These are phyloP conservation scores for Alternaria incomplexa DNA, from an alignment of 2,329 filamentous ascomycete species.

Conservation along the genomic window DNA sequence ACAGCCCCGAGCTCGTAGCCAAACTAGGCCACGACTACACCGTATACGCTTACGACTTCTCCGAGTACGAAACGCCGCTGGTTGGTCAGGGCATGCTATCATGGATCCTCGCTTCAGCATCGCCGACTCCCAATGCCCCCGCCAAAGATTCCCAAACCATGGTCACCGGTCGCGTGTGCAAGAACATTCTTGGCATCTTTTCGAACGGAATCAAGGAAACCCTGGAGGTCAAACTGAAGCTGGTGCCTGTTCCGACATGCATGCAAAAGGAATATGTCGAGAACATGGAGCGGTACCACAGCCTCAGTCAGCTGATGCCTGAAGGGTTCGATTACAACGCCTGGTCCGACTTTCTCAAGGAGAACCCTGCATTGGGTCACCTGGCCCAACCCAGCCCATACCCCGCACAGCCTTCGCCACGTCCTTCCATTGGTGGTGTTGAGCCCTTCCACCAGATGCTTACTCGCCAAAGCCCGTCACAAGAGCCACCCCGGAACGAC, in stretches of 20 bases:
- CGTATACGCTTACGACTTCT: constrained; percentile 97
- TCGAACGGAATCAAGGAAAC: constrained; percentile 84
- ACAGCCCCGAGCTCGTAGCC: constrained; percentile 85
- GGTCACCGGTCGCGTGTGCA: constrained; percentile 89
- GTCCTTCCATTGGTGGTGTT: constrained; percentile 34
- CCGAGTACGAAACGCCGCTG: constrained; percentile 88
- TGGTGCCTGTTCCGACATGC: constrained; percentile 76
- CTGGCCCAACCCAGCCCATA: constrained; percentile 36
- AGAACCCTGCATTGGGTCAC: constrained; percentile 61
- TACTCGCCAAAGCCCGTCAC: constrained; percentile 36
- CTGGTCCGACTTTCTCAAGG: constrained; percentile 79
- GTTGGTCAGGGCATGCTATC: constrained; percentile 97
- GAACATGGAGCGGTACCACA: constrained; percentile 66
- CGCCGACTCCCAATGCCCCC: constrained; percentile 60
- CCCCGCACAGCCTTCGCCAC: constrained; percentile 24
- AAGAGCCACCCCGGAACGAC: constrained; percentile 33
- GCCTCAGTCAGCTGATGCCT: constrained; percentile 63
- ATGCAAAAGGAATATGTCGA: constrained; percentile 66
- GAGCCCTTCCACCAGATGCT: constrained; percentile 49
- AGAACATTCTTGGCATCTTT: constrained; percentile 84
- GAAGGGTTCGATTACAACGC: constrained; percentile 72
- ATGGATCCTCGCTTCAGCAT: constrained; percentile 71
- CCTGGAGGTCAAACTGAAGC: constrained; percentile 87
- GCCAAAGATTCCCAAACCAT: constrained; percentile 69
- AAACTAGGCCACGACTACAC: constrained; percentile 82